Percentiles rank a stretch among this genome's conserved stretches.
These are phyloP conservation scores for Hemisphaericaspora xylanilytica DNA, from an alignment of 1,139 yeast species.

Conservation along the genomic window DNA sequence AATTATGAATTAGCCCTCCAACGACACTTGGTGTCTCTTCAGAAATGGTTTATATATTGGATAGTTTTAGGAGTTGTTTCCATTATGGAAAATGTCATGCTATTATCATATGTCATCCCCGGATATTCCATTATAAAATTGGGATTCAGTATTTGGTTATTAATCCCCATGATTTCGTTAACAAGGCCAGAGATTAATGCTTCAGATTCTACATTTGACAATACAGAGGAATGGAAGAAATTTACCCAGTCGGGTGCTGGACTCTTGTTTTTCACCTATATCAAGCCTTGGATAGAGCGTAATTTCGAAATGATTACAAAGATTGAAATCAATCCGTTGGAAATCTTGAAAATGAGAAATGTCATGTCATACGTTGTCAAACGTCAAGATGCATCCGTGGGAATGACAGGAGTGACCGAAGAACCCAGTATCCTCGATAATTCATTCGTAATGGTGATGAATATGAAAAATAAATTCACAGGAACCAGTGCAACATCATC, in stretches of 20 bases:
- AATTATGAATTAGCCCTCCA: slow-evolving; percentile 22
- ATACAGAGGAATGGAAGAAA: slow-evolving; percentile 22
- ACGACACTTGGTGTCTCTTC: slow-evolving; percentile 36
- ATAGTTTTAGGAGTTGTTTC: slow-evolving; percentile 40
- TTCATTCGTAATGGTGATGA: slow-evolving; percentile 18
- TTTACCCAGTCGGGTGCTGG: slow-evolving; percentile 40
- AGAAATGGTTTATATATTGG: slow-evolving; percentile 65
- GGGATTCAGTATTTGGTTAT: slow-evolving; percentile 50
- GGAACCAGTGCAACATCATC: slow-evolving; percentile 3
- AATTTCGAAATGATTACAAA: slow-evolving; percentile 11
- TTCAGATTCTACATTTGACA: slow-evolving; percentile 12
- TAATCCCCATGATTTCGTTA: slow-evolving; percentile 40
- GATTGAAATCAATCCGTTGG: slow-evolving; percentile 12
- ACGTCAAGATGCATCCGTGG: neutral
- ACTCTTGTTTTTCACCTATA: slow-evolving; percentile 27
- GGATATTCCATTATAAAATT: slow-evolving; percentile 43
- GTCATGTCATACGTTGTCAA: slow-evolving; percentile 1
- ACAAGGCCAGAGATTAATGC: slow-evolving; percentile 8
- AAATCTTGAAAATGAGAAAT: slow-evolving; percentile 4
- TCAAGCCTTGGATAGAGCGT: slow-evolving; percentile 36
- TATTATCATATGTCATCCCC: slow-evolving; percentile 43
- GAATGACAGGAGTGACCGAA: neutral
- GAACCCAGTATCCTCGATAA: slow-evolving; percentile 11
- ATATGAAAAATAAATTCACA: slow-evolving; percentile 14
- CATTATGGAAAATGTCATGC: slow-evolving; percentile 31